phyloP scores from a whole-genome alignment of 768 basidiomycete genomes.

The Sarcomyxa edulis region DNA sequence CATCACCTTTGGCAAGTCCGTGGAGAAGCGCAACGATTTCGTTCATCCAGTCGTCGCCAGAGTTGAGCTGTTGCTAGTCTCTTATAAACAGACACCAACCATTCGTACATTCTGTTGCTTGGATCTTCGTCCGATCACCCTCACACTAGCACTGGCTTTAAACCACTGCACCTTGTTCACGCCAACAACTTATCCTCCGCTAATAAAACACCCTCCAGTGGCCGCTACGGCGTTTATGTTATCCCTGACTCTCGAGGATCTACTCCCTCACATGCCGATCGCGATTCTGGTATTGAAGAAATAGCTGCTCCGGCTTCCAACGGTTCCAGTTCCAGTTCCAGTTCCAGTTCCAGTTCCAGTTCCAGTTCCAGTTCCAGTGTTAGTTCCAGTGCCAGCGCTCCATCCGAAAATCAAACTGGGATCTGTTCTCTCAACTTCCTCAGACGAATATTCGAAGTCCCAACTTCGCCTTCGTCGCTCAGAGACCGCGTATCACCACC shows the following conservation, averaged over 20 bases:
- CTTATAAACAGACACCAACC: too few species aligned
- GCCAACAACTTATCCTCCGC: neutral
- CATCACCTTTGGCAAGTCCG: conserved; percentile 74
- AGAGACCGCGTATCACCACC: conserved; percentile 11
- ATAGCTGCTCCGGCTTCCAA: conserved; percentile 21
- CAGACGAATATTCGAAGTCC: neutral
- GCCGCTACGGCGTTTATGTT: conserved; percentile 59
- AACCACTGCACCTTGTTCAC: conserved; percentile 2
- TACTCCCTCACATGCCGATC: conserved; percentile 22
- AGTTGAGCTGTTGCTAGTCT: conserved; percentile 49
- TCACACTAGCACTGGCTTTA: neutral
- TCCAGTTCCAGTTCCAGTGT: too few species aligned
- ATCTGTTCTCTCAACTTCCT: neutral
- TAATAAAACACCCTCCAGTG: too few species aligned
- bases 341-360: conserved; percentile 4
- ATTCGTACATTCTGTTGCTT: too few species aligned
- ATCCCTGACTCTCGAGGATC: conserved; percentile 37
- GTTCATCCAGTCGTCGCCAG: conserved; percentile 62
- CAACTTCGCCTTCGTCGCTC: too few species aligned
- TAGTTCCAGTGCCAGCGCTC: too few species aligned
- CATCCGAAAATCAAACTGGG: too few species aligned
- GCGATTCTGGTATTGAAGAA: conserved; percentile 55
- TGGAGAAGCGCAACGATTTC: conserved; percentile 53
- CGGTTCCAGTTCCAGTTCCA: conserved; percentile 11
- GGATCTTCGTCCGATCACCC: neutral